Conservation (phyloP, 352 stramenopile genomes). For the Pythium volutum region DNA sequence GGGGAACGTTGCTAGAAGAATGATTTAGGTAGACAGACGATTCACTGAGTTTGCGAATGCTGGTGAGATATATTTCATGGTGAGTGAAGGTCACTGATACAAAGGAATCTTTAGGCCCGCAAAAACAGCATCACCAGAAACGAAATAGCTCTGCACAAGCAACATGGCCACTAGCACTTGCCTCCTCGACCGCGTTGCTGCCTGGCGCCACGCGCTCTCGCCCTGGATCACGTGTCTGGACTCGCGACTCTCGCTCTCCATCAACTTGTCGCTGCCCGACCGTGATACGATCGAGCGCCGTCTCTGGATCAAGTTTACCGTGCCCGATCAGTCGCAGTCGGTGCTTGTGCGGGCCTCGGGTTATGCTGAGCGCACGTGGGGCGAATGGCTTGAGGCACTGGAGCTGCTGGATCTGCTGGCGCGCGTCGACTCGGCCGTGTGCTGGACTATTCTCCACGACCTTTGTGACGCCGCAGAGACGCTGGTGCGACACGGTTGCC, state of each 20-base stretch:
- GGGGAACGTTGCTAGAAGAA: too few species aligned
- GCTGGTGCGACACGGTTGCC: background rate
- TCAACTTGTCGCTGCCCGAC: background rate
- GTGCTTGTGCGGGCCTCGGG: background rate
- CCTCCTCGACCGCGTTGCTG: background rate
- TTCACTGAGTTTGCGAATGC: too few species aligned
- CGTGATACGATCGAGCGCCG: background rate
- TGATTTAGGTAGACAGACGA: too few species aligned
- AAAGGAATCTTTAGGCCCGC: too few species aligned
- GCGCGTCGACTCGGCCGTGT: constrained; percentile 1
- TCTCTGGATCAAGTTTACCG: background rate
- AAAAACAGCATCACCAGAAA: too few species aligned
- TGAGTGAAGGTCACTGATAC: too few species aligned
- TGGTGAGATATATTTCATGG: too few species aligned
- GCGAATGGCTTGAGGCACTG: background rate
- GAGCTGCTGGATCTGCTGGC: constrained; percentile 6
- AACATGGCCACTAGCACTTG: background rate
- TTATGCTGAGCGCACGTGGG: background rate
- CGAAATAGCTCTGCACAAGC: too few species aligned
- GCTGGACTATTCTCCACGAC: background rate
- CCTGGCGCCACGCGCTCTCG: background rate
- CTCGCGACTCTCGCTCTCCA: background rate
- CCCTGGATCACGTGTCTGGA: background rate
- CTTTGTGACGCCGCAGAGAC: background rate
- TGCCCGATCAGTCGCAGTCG: background rate